phyloP scores from a whole-genome alignment of 305 asterid genomes.

The Fraxinus angustifolia region DNA sequence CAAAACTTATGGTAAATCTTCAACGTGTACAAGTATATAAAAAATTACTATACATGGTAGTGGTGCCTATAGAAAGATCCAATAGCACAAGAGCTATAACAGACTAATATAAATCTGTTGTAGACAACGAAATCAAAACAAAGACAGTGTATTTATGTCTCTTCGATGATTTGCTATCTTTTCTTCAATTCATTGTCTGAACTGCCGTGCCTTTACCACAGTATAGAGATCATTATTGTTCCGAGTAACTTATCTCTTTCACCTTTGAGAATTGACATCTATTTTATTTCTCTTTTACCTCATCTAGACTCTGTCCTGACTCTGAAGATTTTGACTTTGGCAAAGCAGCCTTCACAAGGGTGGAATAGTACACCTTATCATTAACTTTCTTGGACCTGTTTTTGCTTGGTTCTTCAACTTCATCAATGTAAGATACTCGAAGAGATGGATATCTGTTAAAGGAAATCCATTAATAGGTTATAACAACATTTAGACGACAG shows the following conservation, averaged over 20 bases:
- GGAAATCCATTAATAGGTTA: constrained; percentile 26
- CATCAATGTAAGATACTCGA: constrained; percentile 97
- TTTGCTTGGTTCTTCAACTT: constrained; percentile 93
- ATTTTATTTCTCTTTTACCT: constrained; percentile 44
- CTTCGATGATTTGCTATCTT: background rate
- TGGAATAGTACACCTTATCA: constrained; percentile 86
- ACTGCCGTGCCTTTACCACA: background rate
- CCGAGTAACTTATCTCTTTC: constrained; percentile 15
- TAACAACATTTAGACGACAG: constrained; percentile 15
- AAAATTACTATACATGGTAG: background rate
- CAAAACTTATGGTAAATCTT: constrained; percentile 3
- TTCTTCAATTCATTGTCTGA: background rate
- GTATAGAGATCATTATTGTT: background rate
- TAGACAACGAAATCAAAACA: background rate
- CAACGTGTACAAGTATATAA: background rate
- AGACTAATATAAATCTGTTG: constrained; percentile 9
- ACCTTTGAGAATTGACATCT: constrained; percentile 18
- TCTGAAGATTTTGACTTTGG: constrained; percentile 81
- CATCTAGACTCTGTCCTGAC: constrained; percentile 91
- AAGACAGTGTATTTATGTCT: constrained; percentile 11
- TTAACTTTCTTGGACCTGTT: constrained; percentile 73
- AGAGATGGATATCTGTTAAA: constrained; percentile 83
- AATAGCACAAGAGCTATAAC: constrained; percentile 1
- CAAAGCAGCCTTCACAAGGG: constrained; percentile 92
- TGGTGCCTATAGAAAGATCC: background rate